These are phyloP conservation scores for Ceriops decandra DNA, from an alignment of 345 rosid species.

Conservation along the genomic window DNA sequence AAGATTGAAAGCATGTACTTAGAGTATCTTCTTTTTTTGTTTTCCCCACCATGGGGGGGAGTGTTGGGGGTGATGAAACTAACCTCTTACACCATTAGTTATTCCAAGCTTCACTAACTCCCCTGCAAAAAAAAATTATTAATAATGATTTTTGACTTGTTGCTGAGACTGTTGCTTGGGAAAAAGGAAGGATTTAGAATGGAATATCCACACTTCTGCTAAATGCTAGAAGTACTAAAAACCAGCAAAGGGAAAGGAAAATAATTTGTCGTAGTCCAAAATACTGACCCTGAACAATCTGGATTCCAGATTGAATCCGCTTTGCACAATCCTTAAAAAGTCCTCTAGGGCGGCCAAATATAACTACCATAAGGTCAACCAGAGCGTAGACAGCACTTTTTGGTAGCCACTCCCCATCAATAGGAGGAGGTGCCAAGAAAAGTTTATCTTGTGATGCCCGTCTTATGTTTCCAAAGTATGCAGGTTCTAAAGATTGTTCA, in stretches of 20 bases:
- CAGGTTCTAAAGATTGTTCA: conserved; percentile 51
- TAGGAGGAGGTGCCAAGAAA: conserved; percentile 76
- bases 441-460: conserved; percentile 63
- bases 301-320: conserved; percentile 86
- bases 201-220: not conserved
- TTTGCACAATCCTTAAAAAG: conserved; percentile 84
- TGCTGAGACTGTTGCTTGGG: not conserved
- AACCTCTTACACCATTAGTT: conserved; percentile 73
- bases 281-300: conserved; percentile 58
- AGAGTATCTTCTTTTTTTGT: not conserved
- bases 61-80: conserved; percentile 4
- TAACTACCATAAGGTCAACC: conserved; percentile 86
- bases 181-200: not conserved
- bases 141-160: conserved; percentile 15
- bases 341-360: conserved; percentile 92
- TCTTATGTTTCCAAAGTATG: conserved; percentile 55
- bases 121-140: conserved; percentile 50
- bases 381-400: conserved; percentile 83
- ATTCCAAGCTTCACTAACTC: conserved; percentile 86
- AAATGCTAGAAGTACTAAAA: conserved; percentile 5
- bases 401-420: conserved; percentile 95
- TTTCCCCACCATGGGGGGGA: not conserved
- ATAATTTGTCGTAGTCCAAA: not conserved
- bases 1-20: conserved; percentile 11
- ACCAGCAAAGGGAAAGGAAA: not conserved